These are phyloP conservation scores for Pyrus betulifolia DNA, from an alignment of 306 rosid genomes.

Conservation along the genomic window DNA sequence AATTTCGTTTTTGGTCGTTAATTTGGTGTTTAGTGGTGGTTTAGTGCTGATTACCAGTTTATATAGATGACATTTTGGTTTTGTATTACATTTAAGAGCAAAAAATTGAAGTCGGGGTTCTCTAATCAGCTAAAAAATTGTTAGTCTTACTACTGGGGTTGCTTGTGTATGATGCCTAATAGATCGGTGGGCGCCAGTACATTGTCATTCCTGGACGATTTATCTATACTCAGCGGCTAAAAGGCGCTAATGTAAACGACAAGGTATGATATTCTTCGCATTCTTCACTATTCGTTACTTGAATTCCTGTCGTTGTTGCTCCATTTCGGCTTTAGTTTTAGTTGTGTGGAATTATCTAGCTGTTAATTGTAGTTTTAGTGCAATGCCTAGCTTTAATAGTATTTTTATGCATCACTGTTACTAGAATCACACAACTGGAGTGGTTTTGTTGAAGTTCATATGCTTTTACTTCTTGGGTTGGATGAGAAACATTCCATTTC, in stretches of 20 bases:
- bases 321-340: background rate
- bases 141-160: background rate
- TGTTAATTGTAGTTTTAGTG: background rate
- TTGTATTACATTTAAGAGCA: background rate
- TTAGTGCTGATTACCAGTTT: background rate
- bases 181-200: conserved; percentile 86
- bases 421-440: background rate
- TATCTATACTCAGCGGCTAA: conserved; percentile 71
- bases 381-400: background rate
- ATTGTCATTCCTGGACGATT: conserved; percentile 91
- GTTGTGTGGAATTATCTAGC: background rate
- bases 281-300: conserved; percentile 11
- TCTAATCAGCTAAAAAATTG: background rate
- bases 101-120: background rate
- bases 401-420: background rate
- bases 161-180: conserved; percentile 6
- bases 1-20: background rate
- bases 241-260: conserved; percentile 74
- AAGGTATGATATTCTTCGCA: conserved; percentile 40
- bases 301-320: background rate
- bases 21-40: background rate
- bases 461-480: background rate
- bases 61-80: background rate
- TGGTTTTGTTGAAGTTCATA: background rate
- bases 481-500: background rate